Percentiles rank a stretch among this genome's conserved stretches.
These are phyloP conservation scores for Durusdinium trenchii DNA, from an alignment of 73 alveolate species.

Conservation along the genomic window DNA sequence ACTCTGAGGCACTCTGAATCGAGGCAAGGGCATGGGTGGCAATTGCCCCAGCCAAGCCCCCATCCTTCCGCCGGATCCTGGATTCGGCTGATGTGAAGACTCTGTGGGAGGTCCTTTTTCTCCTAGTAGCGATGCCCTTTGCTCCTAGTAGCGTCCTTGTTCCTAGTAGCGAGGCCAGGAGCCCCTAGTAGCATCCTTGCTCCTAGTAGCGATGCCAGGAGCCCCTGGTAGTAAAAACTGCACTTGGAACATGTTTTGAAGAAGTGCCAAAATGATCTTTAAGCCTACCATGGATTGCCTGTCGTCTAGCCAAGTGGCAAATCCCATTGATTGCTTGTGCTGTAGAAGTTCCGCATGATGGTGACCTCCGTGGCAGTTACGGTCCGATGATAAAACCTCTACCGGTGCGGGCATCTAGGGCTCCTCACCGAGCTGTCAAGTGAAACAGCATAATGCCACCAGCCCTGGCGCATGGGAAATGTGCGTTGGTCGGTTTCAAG, in stretches of 20 bases:
- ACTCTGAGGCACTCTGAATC: not conserved
- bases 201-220: no score
- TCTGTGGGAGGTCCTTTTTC: not conserved
- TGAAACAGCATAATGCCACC: constrained; percentile 95
- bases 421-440: constrained; percentile 49
- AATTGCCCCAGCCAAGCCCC: constrained; percentile 75
- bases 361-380: constrained; percentile 71
- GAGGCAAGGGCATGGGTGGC: constrained; percentile 46
- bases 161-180: no score
- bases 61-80: constrained; percentile 87
- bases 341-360: constrained; percentile 92
- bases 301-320: constrained; percentile 50
- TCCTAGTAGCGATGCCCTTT: no score
- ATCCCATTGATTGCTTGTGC: constrained; percentile 90
- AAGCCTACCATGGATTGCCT: no score
- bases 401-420: no score
- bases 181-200: no score
- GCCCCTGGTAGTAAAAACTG: not conserved
- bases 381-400: no score
- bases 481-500: no score
- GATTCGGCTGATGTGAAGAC: not conserved
- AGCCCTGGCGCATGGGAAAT: no score
- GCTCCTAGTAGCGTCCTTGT: no score
- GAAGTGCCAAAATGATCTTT: no score
- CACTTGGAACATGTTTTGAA: no score